Conservation (phyloP, 305 asterid genomes). For the Caryopteris hybrid region DNA sequence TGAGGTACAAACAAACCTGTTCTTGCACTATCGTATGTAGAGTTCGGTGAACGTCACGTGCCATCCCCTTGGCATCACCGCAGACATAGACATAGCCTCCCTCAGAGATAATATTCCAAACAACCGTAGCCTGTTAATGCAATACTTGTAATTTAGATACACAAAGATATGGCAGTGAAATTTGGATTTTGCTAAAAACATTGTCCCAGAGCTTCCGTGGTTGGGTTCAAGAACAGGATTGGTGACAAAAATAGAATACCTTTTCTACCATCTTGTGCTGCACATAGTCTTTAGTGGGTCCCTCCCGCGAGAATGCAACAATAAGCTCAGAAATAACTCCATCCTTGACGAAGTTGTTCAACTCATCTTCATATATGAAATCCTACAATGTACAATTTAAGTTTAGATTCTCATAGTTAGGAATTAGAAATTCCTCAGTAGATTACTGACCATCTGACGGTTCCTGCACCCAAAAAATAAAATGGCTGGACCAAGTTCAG, state of each 20-base stretch:
- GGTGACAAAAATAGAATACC: slow-evolving; percentile 30
- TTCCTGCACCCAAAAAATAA: slow-evolving; percentile 92
- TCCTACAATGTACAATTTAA: slow-evolving; percentile 47
- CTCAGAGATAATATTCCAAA: slow-evolving; percentile 75
- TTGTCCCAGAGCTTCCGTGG: neutral
- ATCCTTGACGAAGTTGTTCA: slow-evolving; percentile 53
- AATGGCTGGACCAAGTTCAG: slow-evolving; percentile 78
- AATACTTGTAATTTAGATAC: slow-evolving; percentile 2
- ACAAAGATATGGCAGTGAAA: neutral
- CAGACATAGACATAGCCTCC: slow-evolving; percentile 91
- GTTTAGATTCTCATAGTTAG: neutral
- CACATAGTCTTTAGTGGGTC: slow-evolving; percentile 76
- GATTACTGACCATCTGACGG: slow-evolving; percentile 62
- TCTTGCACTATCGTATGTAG: slow-evolving; percentile 80
- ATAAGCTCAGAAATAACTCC: slow-evolving; percentile 76
- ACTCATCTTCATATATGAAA: slow-evolving; percentile 76
- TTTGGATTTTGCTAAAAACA: no score
- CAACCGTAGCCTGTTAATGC: slow-evolving; percentile 58
- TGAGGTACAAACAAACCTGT: slow-evolving; percentile 64
- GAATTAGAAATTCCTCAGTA: slow-evolving; percentile 10
- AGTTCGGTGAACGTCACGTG: slow-evolving; percentile 88
- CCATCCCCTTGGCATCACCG: slow-evolving; percentile 99
- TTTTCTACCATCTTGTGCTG: slow-evolving; percentile 86
- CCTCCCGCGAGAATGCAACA: slow-evolving; percentile 90
- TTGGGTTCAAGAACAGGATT: neutral